A percentile compares a stretch with the other conserved stretches of the same genome.
Evolutionary conservation across 768 basidiomycete species (phyloP).

Genomic region (Termitomyces sp.): DNA sequence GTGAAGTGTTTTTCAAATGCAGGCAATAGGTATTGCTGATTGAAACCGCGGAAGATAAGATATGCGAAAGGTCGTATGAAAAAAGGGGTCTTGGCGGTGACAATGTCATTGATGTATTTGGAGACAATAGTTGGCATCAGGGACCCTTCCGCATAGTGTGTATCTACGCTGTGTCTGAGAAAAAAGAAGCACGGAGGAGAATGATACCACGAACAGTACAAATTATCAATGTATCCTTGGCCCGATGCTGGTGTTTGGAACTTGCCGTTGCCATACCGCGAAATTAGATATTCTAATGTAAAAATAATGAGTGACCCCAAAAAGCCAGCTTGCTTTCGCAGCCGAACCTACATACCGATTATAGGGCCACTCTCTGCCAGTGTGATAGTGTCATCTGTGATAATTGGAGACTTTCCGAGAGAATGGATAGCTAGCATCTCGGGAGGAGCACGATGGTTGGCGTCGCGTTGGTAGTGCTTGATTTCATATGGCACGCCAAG

Average conservation of each 20-base stretch:
- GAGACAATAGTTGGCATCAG: slow-evolving; percentile 34
- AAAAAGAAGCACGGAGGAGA: not conserved
- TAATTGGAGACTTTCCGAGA: slow-evolving; percentile 36
- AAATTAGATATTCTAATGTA: slow-evolving; percentile 16
- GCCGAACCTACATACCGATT: slow-evolving; percentile 11
- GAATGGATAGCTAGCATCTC: slow-evolving; percentile 31
- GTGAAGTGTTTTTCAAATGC: slow-evolving; percentile 23
- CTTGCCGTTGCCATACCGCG: slow-evolving; percentile 16
- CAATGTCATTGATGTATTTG: slow-evolving; percentile 25
- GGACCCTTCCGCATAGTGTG: slow-evolving; percentile 19
- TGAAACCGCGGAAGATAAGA: slow-evolving; percentile 23
- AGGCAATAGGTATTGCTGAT: slow-evolving; percentile 18
- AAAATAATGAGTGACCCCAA: not conserved
- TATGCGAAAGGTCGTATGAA: slow-evolving; percentile 31
- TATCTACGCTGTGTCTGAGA: slow-evolving; percentile 2
- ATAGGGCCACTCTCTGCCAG: slow-evolving; percentile 27
- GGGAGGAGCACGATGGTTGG: slow-evolving; percentile 23
- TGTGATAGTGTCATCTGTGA: slow-evolving; percentile 34
- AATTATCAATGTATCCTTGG: slow-evolving; percentile 15
- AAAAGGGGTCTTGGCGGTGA: slow-evolving; percentile 27
- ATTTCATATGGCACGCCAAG: slow-evolving; percentile 35
- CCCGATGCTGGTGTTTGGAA: slow-evolving; percentile 8
- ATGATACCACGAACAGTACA: slow-evolving; percentile 12
- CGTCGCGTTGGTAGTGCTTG: slow-evolving; percentile 26
- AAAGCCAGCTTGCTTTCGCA: not conserved